Base-by-base conservation (phyloP, 1,284 basidiomycete genomes). In the Ustilago loliicola region DNA sequence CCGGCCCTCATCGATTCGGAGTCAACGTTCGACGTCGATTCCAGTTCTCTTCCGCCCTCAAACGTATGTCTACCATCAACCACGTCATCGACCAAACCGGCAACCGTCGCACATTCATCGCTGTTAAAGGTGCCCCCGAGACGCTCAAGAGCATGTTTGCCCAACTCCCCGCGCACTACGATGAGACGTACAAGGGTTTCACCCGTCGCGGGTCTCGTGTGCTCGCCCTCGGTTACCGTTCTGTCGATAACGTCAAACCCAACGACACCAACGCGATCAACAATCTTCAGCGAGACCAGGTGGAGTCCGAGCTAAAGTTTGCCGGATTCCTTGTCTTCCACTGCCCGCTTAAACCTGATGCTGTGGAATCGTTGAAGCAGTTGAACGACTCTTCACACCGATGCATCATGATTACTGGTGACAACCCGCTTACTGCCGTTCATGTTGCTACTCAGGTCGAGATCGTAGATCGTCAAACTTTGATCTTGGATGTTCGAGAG, bases 401-500 rank as follows among this genome's bases (percentile, higher is more conserved):
- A 34, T 83, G 84, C 59, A 83, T 86, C 66, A 86, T 86, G 85
- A 86, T 86, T 51, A 86, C 85, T 7, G 85, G 85, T n/a, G 85
- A 86, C 80, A 85, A 85, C 66, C 84, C 85, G 32, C 60, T 86
- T 34, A 86, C 85, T 25, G 85, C 84, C 3, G 77, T 85, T 19
- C 85, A 85, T 54, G 81, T 86, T 7, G 85, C 85, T 9, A 73
- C 66, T 25, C 82, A 86, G 64, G 85, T 86, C 40, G 85, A 86
- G 62, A 86, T 86, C 45, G 84, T 86, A 5, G 79, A 83, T 59
- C 79, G 85, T 15, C 80, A 83, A n/a, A 80, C 81, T 5, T 68
- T 86, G 15, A 85, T 86, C 50, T 53, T 86, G 23, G 85, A 86
- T 58, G 45, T 75, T 23, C 68, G 73, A 17, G 84, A 85, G 45